Percentiles rank a stretch among this genome's conserved stretches.
phyloP scores from a whole-genome alignment of 345 rosid genomes.

The Ceriops decandra region DNA sequence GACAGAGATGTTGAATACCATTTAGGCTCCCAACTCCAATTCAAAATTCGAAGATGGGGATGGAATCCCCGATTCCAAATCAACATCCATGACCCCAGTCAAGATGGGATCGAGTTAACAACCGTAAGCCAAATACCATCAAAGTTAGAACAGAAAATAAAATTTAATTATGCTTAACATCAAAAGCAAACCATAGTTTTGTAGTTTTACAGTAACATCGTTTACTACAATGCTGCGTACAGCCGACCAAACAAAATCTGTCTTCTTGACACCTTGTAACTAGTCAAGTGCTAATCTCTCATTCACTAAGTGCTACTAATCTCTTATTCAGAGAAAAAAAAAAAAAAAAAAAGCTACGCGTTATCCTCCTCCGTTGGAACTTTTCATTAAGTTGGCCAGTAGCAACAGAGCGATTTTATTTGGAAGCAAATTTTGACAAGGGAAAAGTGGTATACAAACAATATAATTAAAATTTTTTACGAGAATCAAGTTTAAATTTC shows the following conservation, averaged over 20 bases:
- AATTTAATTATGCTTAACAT: no score
- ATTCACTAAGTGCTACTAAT: no score
- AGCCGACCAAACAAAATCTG: not conserved
- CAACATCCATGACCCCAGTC: no score
- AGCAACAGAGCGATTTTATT: slow-evolving; percentile 19
- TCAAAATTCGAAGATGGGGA: no score
- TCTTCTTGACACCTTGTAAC: slow-evolving; percentile 11
- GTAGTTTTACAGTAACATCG: not conserved
- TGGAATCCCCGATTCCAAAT: no score
- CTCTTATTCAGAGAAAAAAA: no score
- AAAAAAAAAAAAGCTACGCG: not conserved
- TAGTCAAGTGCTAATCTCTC: not conserved
- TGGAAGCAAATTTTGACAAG: not conserved
- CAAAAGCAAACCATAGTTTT: not conserved
- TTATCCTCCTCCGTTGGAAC: slow-evolving; percentile 8
- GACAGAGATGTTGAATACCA: no score
- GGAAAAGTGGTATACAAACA: not conserved
- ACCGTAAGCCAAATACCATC: no score
- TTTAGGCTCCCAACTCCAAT: no score
- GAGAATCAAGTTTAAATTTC: slow-evolving; percentile 11
- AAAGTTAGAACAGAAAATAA: no score
- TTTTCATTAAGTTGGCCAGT: not conserved
- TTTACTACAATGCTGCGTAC: slow-evolving; percentile 5
- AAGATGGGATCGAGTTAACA: no score
- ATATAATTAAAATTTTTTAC: slow-evolving; percentile 11